phyloP scores from a whole-genome alignment of 129 eudicot genomes.

The Logfia minima region DNA sequence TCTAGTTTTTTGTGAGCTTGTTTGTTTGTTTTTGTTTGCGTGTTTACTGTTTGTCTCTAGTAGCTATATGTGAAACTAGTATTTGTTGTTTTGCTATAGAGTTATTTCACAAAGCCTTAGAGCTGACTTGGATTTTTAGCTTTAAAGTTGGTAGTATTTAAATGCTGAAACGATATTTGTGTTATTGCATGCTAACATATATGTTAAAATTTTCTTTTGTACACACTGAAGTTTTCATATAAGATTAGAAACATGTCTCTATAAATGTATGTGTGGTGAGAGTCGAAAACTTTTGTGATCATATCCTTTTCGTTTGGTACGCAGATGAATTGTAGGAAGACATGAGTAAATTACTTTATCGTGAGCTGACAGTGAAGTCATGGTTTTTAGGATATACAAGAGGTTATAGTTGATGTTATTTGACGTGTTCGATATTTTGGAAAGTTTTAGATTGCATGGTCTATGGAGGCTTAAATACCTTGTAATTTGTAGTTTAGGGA shows the following conservation, averaged over 20 bases:
- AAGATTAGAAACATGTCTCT: not conserved
- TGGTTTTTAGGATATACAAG: slow-evolving; percentile 8
- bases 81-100: slow-evolving; percentile 1
- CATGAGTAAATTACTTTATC: not conserved
- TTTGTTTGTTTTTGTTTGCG: not conserved
- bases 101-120: slow-evolving; percentile 6
- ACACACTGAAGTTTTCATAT: not conserved
- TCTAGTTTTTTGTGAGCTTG: slow-evolving; percentile 8
- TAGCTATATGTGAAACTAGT: not conserved
- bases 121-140: slow-evolving; percentile 16
- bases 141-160: not conserved
- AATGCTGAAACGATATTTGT: not conserved
- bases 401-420: slow-evolving; percentile 14
- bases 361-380: slow-evolving; percentile 13
- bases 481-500: slow-evolving; percentile 10
- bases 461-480: not conserved
- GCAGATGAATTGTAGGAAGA: not conserved
- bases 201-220: not conserved
- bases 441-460: not conserved
- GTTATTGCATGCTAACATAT: not conserved
- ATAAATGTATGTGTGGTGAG: not conserved
- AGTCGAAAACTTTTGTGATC: not conserved
- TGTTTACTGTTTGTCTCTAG: not conserved
- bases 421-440: not conserved
- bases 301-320: not conserved